Evolutionary conservation across 2,329 filamentous ascomycete species (phyloP), one percentile per base, ranked within the genome.

Genomic region (Fusarium odoratissimum): DNA sequence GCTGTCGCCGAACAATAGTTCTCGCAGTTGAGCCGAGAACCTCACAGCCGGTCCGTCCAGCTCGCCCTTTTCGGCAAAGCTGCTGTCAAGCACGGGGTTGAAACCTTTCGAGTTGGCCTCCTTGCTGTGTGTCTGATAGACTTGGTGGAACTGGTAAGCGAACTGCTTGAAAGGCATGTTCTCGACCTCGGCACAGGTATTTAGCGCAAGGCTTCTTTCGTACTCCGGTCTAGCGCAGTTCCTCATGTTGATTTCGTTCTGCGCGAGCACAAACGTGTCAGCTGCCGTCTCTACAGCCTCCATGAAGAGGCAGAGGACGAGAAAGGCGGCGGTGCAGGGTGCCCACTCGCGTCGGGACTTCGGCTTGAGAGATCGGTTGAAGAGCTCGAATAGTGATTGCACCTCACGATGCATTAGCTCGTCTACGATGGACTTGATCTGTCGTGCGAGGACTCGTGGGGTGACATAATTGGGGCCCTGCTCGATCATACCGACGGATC

Each of bases 81-180:
- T 77, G 49, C 81, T 78, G 72, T 89, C 87, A 12, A 86, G 71
- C n/a, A 90, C 77, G 23, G 88, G 88, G 73, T 90, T 90, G 75
- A 89, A 90, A 54, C 87, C 82, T 78, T 82, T 86, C 12, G 83
- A 78, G 46, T 84, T 83, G 7, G 82, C 82, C 69, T 89, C 86
- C 71, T 82, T 82, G 60, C 82, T 84, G 76, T 89, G 86, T 25
- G 88, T 90, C 81, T 89, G 87, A 74, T 89, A 90, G 62, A 89
- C 83, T 75, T 89, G 84, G 78, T 90, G 88, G 76, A 90, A 90
- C 79, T 89, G 87, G 70, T 87, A 88, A 7, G 86, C 86, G 74
- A 90, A 89, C 79, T 90, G 88, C 79, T 85, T 87, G 76, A 90
- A 90, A 1, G 88, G 88, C 81, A 90, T 81, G 72, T 88, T 88